phyloP scores from a whole-genome alignment of 495 filamentous ascomycete genomes.

The Letharia columbiana region DNA sequence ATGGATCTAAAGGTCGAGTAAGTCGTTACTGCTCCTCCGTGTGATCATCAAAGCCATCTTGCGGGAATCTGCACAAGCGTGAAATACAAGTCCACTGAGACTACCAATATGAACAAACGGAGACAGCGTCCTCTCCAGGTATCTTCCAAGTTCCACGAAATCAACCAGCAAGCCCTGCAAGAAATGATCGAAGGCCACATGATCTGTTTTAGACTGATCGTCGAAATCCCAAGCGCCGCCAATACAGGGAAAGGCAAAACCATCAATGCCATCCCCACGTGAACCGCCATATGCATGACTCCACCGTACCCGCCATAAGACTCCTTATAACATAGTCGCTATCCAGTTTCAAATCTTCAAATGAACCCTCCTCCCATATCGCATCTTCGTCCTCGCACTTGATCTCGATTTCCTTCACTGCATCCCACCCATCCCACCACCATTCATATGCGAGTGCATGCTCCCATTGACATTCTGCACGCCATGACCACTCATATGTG shows the following conservation, averaged over 20 bases:
- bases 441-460: constrained; percentile 15
- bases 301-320: background rate
- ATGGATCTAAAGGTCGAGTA: background rate
- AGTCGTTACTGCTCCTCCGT: background rate
- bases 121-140: background rate
- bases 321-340: background rate
- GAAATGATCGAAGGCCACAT: background rate
- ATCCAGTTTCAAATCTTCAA: background rate
- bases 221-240: background rate
- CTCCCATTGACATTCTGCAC: constrained; percentile 9
- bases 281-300: background rate
- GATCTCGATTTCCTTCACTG: constrained; percentile 1
- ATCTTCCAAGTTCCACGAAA: background rate
- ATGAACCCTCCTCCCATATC: background rate
- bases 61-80: background rate
- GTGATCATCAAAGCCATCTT: background rate
- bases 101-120: background rate
- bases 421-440: constrained; percentile 13
- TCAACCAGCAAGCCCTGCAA: background rate
- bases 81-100: background rate
- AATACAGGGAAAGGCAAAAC: background rate
- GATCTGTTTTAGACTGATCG: background rate
- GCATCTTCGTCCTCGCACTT: background rate
- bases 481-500: constrained; percentile 9
- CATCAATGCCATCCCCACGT: background rate